phyloP scores from a whole-genome alignment of 2,329 filamentous ascomycete species.

The Didymella sp. region DNA sequence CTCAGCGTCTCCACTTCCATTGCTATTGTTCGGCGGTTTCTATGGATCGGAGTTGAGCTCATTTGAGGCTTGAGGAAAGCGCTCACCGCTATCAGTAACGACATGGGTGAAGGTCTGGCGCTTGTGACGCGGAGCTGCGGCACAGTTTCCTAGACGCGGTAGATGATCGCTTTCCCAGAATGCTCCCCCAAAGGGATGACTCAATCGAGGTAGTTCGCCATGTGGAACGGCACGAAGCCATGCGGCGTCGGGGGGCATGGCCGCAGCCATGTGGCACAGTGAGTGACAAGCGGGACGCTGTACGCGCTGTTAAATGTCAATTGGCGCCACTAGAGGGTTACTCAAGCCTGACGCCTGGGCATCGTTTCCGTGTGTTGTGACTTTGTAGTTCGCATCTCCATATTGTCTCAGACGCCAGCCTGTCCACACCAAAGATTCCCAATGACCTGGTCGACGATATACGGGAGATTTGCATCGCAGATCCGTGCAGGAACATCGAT shows the following conservation, averaged over 20 bases:
- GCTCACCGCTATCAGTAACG: not conserved
- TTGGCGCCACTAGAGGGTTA: slow-evolving; percentile 1
- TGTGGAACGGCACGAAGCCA: slow-evolving; percentile 11
- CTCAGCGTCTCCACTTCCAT: not conserved
- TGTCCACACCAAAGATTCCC: not conserved
- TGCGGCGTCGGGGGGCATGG: not conserved
- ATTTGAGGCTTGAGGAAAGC: not conserved
- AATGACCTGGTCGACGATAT: not conserved
- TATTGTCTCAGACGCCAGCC: not conserved
- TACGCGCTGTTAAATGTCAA: slow-evolving; percentile 12
- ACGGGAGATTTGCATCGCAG: not conserved
- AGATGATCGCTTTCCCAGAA: not conserved
- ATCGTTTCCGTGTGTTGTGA: not conserved
- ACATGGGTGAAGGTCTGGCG: not conserved
- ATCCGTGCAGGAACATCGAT: not conserved
- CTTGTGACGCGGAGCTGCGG: not conserved
- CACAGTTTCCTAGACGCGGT: not conserved
- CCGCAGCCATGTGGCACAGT: slow-evolving; percentile 8
- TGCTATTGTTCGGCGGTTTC: not conserved
- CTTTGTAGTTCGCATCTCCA: not conserved
- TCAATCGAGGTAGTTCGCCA: not conserved
- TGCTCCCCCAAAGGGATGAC: not conserved
- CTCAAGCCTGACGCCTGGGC: not conserved
- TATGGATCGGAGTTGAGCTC: not conserved
- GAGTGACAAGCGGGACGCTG: slow-evolving; percentile 6